A percentile compares a stretch with the other conserved stretches of the same genome.
phyloP scores from a whole-genome alignment of 495 filamentous ascomycete species.

The Tuber borchii region DNA sequence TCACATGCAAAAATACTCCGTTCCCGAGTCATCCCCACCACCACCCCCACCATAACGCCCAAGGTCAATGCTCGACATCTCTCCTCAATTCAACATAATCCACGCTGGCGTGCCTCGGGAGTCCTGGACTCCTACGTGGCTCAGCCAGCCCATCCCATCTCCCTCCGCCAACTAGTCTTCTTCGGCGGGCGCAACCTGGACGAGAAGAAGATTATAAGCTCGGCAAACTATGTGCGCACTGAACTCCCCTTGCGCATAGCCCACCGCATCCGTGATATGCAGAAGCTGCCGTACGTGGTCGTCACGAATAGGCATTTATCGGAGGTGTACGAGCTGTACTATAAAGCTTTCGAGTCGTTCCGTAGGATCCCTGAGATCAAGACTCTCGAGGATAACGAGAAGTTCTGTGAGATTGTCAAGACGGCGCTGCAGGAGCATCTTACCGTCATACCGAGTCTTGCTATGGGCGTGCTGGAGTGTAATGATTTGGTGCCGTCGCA shows the following conservation, averaged over 20 bases:
- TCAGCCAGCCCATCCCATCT: slow-evolving; percentile 41
- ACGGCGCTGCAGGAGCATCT: slow-evolving; percentile 78
- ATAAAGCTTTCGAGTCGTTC: slow-evolving; percentile 85
- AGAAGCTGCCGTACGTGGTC: slow-evolving; percentile 90
- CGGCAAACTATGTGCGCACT: slow-evolving; percentile 93
- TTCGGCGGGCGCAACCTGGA: slow-evolving; percentile 80
- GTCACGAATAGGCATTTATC: slow-evolving; percentile 91
- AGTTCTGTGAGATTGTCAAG: slow-evolving; percentile 72
- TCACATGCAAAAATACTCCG: neutral
- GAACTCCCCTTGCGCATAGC: slow-evolving; percentile 81
- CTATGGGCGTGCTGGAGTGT: slow-evolving; percentile 88
- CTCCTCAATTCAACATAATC: slow-evolving; percentile 19
- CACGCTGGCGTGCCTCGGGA: slow-evolving; percentile 38
- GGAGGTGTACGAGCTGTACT: slow-evolving; percentile 94
- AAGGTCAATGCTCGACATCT: slow-evolving; percentile 9
- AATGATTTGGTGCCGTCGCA: slow-evolving; percentile 67
- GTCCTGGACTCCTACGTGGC: slow-evolving; percentile 41
- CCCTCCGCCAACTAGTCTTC: slow-evolving; percentile 61
- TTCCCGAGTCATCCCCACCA: neutral
- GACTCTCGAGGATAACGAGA: slow-evolving; percentile 83
- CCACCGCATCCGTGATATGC: slow-evolving; percentile 94
- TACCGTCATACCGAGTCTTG: slow-evolving; percentile 84
- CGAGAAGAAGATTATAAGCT: slow-evolving; percentile 79
- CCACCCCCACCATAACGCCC: neutral
- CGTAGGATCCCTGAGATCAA: slow-evolving; percentile 76